Evolutionary conservation across 1,284 basidiomycete genomes (phyloP), one percentile per base, ranked within the genome.

Genomic region (Taiwanofungus camphoratus): DNA sequence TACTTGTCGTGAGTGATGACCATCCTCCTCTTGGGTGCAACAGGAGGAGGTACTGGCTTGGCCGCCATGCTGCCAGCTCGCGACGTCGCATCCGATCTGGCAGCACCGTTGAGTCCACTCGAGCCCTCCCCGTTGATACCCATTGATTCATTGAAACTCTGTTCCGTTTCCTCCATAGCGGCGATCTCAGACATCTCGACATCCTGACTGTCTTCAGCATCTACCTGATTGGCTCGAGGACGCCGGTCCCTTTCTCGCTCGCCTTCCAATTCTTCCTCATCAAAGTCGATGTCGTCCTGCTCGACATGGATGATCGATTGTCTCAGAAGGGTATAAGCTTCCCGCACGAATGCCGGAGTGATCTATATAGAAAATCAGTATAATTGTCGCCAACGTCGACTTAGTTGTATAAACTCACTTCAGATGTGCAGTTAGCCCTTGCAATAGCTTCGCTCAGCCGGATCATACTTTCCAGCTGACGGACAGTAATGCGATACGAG

Each of bases 301-400:
- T 99, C 96, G 51, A 99, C 95, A 59, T 99, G 96, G 57, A 99
- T 98, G 67, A 99, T 99, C 2, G 94, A 98, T 64, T 98, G 93
- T 27, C 90, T 82, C 16, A 99, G 73, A 11, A 99, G 82, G 21
- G 81, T 84, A 67, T 92, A 98, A 2, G 96, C 95, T 67, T 99
- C 96, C 22, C 91, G 81, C 13, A 99, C 96, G 60, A 96, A 97
- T 1, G 78, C 84, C 1, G 94, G 93, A 0, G 79, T 87, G 53
- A 97, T 96, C 85, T 92, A 53, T 4, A 23, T 1, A 32, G 6
- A 5, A n/a, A 37, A 19, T 41, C 3, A 13, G 15, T 24, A 19
- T 35, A 23, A 22, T 24, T 30, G 13, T 31, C 27, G n/a, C 43
- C 5, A 51, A 40, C 11, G 24, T 22, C 19, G 11, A 31, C 9